Base-by-base conservation (phyloP, 345 rosid genomes). In the Noccaea bulbosa region DNA sequence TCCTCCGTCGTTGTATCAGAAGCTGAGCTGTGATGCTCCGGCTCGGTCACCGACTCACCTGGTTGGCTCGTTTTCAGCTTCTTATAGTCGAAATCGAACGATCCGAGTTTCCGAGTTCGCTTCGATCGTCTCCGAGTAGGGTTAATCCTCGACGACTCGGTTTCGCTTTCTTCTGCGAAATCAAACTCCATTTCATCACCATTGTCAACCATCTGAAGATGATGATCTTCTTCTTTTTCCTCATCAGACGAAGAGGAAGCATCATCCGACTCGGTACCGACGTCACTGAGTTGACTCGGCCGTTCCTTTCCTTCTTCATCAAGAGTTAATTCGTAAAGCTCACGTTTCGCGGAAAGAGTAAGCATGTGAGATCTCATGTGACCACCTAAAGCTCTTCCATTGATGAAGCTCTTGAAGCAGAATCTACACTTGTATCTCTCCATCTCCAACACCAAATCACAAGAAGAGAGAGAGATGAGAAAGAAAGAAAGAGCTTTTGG, bases 351-450 rank as follows among this genome's bases (percentile, higher is more conserved):
- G 46, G 90, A 84, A 60, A 83, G 84, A 78, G 44, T 82, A 70
- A 83, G 75, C 85, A 85, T 74, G 76, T 91, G 97, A 75, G 97
- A 86, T 87, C 85, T 84, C 93, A 93, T 89, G 77, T 91, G 97
- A 49, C 91, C 94, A 34, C 90, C 91, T 62, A 91, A 81, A 74
- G 95, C 91, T 80, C 88, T 86, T 46, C 91, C 96, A 76, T 87
- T 88, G 41, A 76, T 60, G 71, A 91, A 93, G 63, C 61, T 81
- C 80, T 79, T 89, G 27, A 79, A 82, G 78, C 98, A 91, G 15
- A 87, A 78, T 71, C 81, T 91, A 74, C 98, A 91, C 78, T 74
- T 85, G 73, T 86, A 86, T 59, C 68, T 85, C 83, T 89, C 96
- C 97, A 90, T 90, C 43, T 67, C 45, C 47, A 67, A 43, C 60